These are phyloP conservation scores for Massariosphaeria phaeospora DNA, from an alignment of 495 filamentous ascomycete genomes.

Conservation along the genomic window DNA sequence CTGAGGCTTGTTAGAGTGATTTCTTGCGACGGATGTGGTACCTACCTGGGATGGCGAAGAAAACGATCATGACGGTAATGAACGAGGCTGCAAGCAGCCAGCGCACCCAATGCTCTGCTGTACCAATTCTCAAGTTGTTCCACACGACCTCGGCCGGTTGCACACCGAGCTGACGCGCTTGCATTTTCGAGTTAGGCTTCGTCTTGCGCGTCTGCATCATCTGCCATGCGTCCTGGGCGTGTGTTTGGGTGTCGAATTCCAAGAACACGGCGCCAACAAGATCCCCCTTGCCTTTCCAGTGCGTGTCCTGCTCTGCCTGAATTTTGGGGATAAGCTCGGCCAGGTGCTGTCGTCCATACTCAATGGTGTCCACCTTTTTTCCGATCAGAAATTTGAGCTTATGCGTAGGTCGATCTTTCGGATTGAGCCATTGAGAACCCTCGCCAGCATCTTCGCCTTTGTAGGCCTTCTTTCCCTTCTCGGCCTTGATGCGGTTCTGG, in stretches of 20 bases:
- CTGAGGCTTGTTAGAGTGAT: conserved; percentile 33
- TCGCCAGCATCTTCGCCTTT: conserved; percentile 45
- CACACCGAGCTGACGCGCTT: conserved; percentile 69
- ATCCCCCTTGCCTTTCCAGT: conserved; percentile 62
- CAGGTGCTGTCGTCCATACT: conserved; percentile 83
- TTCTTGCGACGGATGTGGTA: neutral
- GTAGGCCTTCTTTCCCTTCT: conserved; percentile 61
- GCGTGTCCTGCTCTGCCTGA: conserved; percentile 67
- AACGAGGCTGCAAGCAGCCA: conserved; percentile 63
- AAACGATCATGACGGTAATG: conserved; percentile 75
- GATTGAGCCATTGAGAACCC: conserved; percentile 52
- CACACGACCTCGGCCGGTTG: conserved; percentile 85
- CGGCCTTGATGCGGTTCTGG: conserved; percentile 62
- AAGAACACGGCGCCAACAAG: conserved; percentile 76
- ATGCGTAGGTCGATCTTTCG: conserved; percentile 82
- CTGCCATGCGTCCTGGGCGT: conserved; percentile 83
- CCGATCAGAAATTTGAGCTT: conserved; percentile 73
- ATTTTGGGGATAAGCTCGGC: conserved; percentile 74
- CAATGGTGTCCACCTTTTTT: conserved; percentile 91
- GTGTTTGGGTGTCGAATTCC: conserved; percentile 74
- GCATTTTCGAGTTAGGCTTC: conserved; percentile 76
- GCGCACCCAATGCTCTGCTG: conserved; percentile 47
- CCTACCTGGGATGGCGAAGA: conserved; percentile 78
- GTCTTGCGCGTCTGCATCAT: conserved; percentile 83
- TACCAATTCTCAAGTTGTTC: conserved; percentile 67